Conservation (phyloP, 2,329 filamentous ascomycete species). For the Cercospora nicotianae region DNA sequence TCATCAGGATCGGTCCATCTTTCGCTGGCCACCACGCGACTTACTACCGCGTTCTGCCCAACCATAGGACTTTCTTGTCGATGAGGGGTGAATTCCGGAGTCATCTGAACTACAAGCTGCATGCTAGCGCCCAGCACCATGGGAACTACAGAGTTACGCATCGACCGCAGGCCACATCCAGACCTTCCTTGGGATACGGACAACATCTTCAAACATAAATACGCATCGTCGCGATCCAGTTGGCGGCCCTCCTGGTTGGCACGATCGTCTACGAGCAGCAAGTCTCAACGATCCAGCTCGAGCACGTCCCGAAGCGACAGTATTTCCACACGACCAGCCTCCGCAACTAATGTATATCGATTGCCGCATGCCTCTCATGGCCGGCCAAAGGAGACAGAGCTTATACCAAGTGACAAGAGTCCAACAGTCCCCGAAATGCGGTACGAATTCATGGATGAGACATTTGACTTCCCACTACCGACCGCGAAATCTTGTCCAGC, state of each 20-base stretch:
- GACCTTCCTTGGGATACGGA: slow-evolving; percentile 11
- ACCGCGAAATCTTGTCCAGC: not conserved
- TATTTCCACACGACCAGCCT: not conserved
- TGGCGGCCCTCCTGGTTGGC: slow-evolving; percentile 17
- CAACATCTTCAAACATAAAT: not conserved
- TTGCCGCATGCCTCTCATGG: slow-evolving; percentile 1
- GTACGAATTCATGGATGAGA: slow-evolving; percentile 11
- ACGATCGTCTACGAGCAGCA: slow-evolving; percentile 8
- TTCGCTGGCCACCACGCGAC: not conserved
- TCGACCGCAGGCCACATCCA: slow-evolving; percentile 12
- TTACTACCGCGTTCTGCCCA: not conserved
- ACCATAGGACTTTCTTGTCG: not conserved
- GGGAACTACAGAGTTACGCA: slow-evolving; percentile 4
- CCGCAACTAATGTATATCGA: slow-evolving; percentile 14
- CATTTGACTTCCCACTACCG: slow-evolving; percentile 14
- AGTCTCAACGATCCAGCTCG: slow-evolving; percentile 10
- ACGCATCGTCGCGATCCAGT: slow-evolving; percentile 5
- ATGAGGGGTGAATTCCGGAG: not conserved
- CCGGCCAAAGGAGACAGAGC: not conserved
- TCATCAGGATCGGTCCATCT: not conserved
- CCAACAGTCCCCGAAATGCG: not conserved
- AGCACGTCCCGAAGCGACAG: slow-evolving; percentile 14
- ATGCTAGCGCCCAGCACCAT: not conserved
- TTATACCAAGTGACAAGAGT: not conserved
- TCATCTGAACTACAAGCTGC: not conserved